Evolutionary conservation across 2,329 filamentous ascomycete genomes (phyloP).

Genomic region (Phyllosticta citriasiana): DNA sequence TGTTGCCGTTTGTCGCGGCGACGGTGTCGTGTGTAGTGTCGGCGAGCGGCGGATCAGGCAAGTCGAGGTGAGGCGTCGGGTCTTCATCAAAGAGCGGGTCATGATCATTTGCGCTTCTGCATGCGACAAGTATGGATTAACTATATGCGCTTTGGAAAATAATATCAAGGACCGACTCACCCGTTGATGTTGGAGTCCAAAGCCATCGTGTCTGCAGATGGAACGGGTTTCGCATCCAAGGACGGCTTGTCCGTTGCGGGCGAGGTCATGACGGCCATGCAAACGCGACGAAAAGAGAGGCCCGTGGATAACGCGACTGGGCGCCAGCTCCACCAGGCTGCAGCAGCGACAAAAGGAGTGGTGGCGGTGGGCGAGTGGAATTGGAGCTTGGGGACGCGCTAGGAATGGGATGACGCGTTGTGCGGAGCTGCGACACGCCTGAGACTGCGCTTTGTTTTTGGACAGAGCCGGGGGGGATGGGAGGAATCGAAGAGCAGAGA

Average conservation of each 20-base stretch:
- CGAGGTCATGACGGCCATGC: constrained; percentile 32
- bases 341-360: neutral
- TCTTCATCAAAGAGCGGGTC: constrained; percentile 27
- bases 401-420: constrained; percentile 8
- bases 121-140: constrained; percentile 15
- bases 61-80: constrained; percentile 15
- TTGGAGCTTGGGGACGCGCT: constrained; percentile 8
- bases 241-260: constrained; percentile 25
- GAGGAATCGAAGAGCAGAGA: constrained; percentile 10
- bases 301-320: constrained; percentile 8
- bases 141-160: constrained; percentile 10
- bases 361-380: neutral
- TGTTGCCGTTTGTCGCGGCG: constrained; percentile 23
- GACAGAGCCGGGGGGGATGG: neutral
- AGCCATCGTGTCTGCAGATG: constrained; percentile 41
- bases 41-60: constrained; percentile 12
- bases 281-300: constrained; percentile 8
- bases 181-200: constrained; percentile 47
- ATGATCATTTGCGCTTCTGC: constrained; percentile 12
- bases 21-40: neutral
- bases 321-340: constrained; percentile 9
- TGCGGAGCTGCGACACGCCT: constrained; percentile 8
- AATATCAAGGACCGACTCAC: constrained; percentile 38
- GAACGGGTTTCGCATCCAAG: constrained; percentile 39
- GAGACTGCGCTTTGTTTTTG: neutral